Evolutionary conservation across 139 green algal genomes (phyloP), one percentile per base, ranked within the genome.

Genomic region (Coelastrella sp.): DNA sequence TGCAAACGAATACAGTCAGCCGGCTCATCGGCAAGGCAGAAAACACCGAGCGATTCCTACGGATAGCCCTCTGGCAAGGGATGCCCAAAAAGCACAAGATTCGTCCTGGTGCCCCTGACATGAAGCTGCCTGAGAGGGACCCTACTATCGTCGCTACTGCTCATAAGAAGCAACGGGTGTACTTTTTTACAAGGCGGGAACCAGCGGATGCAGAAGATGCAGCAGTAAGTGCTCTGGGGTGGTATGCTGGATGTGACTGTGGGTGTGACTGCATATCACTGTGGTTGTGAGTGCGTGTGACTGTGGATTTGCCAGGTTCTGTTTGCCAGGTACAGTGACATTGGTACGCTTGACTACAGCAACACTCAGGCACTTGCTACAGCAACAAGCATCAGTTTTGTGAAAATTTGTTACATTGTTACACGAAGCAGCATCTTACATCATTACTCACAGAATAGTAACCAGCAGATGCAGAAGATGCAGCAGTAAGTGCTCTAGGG

Each of bases 11-110:
- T 86, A 89, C 92, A 56, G 90, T 96, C 14, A 92, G 91, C 0
- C 86, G 94, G 11, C 92, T 99, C 1, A 94, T 99, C 5, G 97
- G 98, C 19, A 98, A 98, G 90, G 96, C 99, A 60, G 98, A 99
- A 90, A 99, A 98, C 93, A 98, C 94, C 4, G 98, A 99, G 93
- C 95, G 98, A 22, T 99, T 99, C 85, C 85, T 99, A 59, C 76
- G 92, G 0, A 61, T 99, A 0, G 98, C 98, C 2, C 93, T 99
- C 22, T 99, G 97, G 91, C 96, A 98, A 92, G 96, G 87, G 7
- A 59, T 86, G 81, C 73, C 77, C 19, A 86, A 86, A 13, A 91
- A 91, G 86, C 75, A 80, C 61, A 90, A 90, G 86, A 85, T 85
- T 23, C 60, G 86, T 56, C 22, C 75, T 7, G 75, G 75, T 73